Percentiles rank a stretch among this genome's conserved stretches.
Conservation (phyloP, 163 green algal species). For the Chlamydomonas reinhardtii region DNA sequence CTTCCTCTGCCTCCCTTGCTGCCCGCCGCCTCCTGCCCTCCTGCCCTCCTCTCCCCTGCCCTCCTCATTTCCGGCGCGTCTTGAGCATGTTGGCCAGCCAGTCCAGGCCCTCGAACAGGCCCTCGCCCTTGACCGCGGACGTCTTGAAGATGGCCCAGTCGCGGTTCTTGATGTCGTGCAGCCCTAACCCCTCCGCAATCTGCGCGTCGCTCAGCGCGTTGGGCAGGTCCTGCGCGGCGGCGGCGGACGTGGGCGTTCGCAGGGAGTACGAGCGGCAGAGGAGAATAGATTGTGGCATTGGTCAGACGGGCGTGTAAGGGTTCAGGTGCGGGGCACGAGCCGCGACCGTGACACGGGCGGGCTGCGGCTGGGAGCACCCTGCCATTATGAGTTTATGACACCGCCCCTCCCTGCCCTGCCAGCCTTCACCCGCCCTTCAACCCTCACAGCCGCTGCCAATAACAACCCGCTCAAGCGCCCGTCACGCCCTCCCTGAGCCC, state of each 20-base stretch:
- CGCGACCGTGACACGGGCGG: no score
- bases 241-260: no score
- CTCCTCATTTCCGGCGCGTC: conserved; percentile 41
- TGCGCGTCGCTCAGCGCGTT: conserved; percentile 92
- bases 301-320: no score
- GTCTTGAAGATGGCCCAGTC: conserved; percentile 98
- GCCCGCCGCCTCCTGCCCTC: not conserved
- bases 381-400: no score
- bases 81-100: conserved; percentile 93
- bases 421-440: no score
- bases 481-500: no score
- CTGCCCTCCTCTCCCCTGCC: not conserved
- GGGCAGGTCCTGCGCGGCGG: conserved; percentile 88
- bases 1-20: not conserved
- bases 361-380: no score
- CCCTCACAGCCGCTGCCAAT: no score
- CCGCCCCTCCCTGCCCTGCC: no score
- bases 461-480: no score
- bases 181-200: conserved; percentile 93
- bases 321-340: no score
- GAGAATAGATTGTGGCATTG: no score
- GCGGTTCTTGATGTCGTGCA: conserved; percentile 94
- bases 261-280: not conserved
- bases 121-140: conserved; percentile 94
- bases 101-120: conserved; percentile 97